A percentile compares a stretch with the other conserved stretches of the same genome.
phyloP scores from a whole-genome alignment of 345 rosid species.

The Eucalyptus marginata region DNA sequence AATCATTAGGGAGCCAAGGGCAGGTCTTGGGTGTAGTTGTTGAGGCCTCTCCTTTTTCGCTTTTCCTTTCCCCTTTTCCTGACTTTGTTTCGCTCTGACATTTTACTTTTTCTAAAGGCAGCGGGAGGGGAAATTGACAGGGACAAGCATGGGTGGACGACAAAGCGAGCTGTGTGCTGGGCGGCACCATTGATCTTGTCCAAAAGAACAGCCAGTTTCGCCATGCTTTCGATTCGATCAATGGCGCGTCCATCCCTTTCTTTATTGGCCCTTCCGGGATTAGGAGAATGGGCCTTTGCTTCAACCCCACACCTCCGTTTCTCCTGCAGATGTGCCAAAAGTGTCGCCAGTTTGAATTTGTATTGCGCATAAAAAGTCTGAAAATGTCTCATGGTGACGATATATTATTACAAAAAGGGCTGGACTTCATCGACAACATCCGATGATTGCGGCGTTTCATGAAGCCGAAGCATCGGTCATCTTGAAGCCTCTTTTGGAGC shows the following conservation, averaged over 20 bases:
- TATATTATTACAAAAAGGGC: neutral
- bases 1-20: neutral
- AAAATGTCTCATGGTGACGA: neutral
- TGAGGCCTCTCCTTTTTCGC: neutral
- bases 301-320: neutral
- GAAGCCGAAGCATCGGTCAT: neutral
- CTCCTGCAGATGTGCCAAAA: neutral
- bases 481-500: neutral
- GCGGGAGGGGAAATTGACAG: neutral
- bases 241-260: neutral
- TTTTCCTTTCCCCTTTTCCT: neutral
- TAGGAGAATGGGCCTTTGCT: neutral
- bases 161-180: constrained; percentile 7
- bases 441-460: neutral
- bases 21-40: neutral
- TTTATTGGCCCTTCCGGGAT: neutral
- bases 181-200: neutral
- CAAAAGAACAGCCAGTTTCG: neutral
- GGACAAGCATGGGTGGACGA: constrained; percentile 20
- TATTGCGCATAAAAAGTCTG: neutral
- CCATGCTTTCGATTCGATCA: neutral
- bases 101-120: neutral
- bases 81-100: neutral
- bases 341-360: neutral
- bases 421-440: neutral